Evolutionary conservation across 2,329 filamentous ascomycete genomes (phyloP).

Genomic region (Aspergillus aculeatus): DNA sequence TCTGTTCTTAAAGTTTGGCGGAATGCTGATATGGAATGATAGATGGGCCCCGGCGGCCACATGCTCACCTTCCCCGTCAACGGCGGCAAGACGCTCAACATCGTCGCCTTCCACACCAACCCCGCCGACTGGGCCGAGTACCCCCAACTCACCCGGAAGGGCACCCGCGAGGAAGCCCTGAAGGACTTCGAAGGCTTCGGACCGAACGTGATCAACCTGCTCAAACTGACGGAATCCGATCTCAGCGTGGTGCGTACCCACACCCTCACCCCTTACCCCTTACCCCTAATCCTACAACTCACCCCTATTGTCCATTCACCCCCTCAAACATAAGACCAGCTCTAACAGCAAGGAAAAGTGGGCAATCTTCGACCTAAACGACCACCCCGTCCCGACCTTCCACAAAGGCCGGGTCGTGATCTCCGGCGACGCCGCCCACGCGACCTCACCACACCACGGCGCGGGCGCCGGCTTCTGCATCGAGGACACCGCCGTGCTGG

Average conservation of each 20-base stretch:
- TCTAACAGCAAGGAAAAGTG: constrained; percentile 24
- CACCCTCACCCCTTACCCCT: background rate
- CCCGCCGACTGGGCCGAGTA: constrained; percentile 24
- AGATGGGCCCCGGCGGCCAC: constrained; percentile 46
- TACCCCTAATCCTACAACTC: background rate
- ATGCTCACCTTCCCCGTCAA: constrained; percentile 52
- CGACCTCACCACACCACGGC: constrained; percentile 45
- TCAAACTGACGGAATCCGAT: constrained; percentile 29
- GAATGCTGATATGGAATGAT: background rate
- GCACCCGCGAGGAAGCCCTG: constrained; percentile 23
- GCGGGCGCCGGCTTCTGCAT: constrained; percentile 36
- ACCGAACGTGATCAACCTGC: constrained; percentile 22
- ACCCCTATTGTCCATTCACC: background rate
- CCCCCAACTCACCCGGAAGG: constrained; percentile 21
- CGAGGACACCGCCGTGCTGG: constrained; percentile 33
- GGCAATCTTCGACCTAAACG: constrained; percentile 43
- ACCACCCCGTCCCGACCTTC: constrained; percentile 40
- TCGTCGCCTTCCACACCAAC: constrained; percentile 42
- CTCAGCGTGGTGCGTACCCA: constrained; percentile 23
- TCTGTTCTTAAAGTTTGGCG: too few relatives aligned
- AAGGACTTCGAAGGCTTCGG: constrained; percentile 24
- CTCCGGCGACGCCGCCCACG: constrained; percentile 44
- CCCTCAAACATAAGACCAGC: background rate
- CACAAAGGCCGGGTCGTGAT: constrained; percentile 35
- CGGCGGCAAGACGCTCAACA: constrained; percentile 49